These are phyloP conservation scores for Cyberlindnera japonica DNA, from an alignment of 805 yeast genomes.

Conservation along the genomic window DNA sequence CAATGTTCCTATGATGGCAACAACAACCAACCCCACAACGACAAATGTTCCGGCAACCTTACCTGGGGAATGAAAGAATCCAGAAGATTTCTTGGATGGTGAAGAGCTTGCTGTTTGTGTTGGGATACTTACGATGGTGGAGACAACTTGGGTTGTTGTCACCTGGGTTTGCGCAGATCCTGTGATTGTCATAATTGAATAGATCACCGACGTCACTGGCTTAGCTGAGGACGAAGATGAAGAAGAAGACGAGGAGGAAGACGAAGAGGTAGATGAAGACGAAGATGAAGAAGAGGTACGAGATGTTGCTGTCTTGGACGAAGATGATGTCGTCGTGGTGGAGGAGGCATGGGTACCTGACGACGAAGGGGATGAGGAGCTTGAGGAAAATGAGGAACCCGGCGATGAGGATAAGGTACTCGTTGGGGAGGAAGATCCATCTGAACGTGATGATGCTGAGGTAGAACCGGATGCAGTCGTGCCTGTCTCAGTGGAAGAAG, in stretches of 20 bases:
- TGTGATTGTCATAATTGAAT: conserved; percentile 34
- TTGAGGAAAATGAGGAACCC: conserved; percentile 5
- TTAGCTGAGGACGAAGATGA: conserved; percentile 21
- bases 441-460: background rate
- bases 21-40: conserved; percentile 63
- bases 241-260: conserved; percentile 26
- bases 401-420: conserved; percentile 1
- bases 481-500: background rate
- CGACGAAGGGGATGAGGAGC: conserved; percentile 10
- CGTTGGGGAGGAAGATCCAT: conserved; percentile 2
- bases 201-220: conserved; percentile 32
- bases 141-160: conserved; percentile 25
- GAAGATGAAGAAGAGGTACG: conserved; percentile 24
- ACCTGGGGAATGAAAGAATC: conserved; percentile 60
- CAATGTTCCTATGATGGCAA: conserved; percentile 42
- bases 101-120: conserved; percentile 15
- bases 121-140: conserved; percentile 25
- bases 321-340: conserved; percentile 16
- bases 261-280: conserved; percentile 9
- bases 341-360: conserved; percentile 13
- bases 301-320: conserved; percentile 11
- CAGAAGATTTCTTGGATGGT: conserved; percentile 22
- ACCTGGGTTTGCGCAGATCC: conserved; percentile 30
- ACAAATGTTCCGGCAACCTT: conserved; percentile 80
- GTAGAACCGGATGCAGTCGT: background rate